Evolutionary conservation across 2,329 filamentous ascomycete species (phyloP), one percentile per base, ranked within the genome.

Genomic region (Dothistroma pini): DNA sequence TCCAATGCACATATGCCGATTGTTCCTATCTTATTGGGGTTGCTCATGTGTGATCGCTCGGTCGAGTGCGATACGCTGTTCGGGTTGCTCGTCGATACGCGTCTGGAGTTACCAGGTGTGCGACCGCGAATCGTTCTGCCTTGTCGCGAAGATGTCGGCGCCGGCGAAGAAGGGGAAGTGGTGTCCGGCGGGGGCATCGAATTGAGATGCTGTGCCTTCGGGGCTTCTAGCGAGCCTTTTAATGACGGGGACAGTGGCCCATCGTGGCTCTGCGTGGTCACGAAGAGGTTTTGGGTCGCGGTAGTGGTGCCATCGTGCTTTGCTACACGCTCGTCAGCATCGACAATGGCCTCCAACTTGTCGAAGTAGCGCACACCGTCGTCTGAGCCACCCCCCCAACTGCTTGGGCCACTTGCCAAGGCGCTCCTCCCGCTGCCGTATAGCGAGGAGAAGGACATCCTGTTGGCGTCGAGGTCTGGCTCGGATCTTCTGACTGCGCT

Each of bases 1-100:
- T 99, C 95, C 61, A 99, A 81, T 22, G 95, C 96, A 75, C 95
- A 99, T 10, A 99, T 91, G 56, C 95, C 95, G 71, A 99, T 96
- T 61, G 81, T 84, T 63, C 86, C 86, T 63, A 86, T 77, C 19
- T 76, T 77, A 55, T 76, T 75, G 58, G 77, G 75, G 65, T 75
- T 88, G 69, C 57, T 88, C 83, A 64, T 82, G 80, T 66, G 81
- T 60, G 80, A 80, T 58, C 87, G 80, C 58, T 93, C 90, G 67
- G 87, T 89, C 66, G 88, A 89, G 7, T 89, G 88, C 70, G 90
- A 95, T 63, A 90, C 86, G 72, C 89, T 95, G 76, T 89, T 95
- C 44, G 88, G 85, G 44, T 89, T 93, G 75, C 90, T 95, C 25
- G 86, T 88, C 70, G 91, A 96, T 68, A 95, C 87, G 62, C 91